Base-by-base conservation (phyloP, 1,139 yeast species). In the Saccharomyces hybrid region DNA sequence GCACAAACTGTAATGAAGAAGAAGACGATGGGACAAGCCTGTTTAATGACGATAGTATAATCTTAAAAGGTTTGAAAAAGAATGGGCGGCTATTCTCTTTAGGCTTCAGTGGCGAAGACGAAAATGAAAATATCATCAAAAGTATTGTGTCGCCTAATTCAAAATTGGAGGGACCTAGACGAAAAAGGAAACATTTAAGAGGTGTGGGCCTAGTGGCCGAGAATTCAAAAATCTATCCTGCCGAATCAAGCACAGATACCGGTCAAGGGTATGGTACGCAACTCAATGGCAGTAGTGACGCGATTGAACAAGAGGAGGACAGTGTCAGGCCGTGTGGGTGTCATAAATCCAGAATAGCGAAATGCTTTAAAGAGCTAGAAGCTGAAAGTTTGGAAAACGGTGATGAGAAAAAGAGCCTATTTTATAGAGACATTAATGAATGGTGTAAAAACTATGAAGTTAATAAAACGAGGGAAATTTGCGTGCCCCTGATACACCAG, bases 281-380 rank as follows among this genome's bases (percentile, higher is more conserved):
- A 31, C 34, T 31, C 3, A 31, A 31, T 31, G 34, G 34, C 34
- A 31, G 34, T 31, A 31, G 34, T 31, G 34, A 31, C 34, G 34
- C 34, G 34, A 31, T 31, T 31, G 31, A 14, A 19, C 31, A 24
- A 24, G 49, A 47, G 27, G 7, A 26, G 16, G 31, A 24, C 19
- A 27, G 27, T 47, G 11, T 14, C 16, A 21, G 49, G 16, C 49
- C 49, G 24, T 47, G 49, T 47, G 49, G 49, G 31, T 47, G 49
- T 3, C 49, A 47, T 3, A 47, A 47, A 27, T 47, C 49, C 27
- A 16, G 49, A 26, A 4, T 47, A 14, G 49, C 49, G 4, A 47
- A 47, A 47, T 47, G 49, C 27, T 47, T 47, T 4, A 14, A 19
- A 24, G 49, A 47, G 28, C 28, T 47, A 12, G 49, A 47, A 26